Evolutionary conservation across 164 flowering plant species (phyloP), one percentile per base, ranked within the genome.

Genomic region (Amborella trichopoda): DNA sequence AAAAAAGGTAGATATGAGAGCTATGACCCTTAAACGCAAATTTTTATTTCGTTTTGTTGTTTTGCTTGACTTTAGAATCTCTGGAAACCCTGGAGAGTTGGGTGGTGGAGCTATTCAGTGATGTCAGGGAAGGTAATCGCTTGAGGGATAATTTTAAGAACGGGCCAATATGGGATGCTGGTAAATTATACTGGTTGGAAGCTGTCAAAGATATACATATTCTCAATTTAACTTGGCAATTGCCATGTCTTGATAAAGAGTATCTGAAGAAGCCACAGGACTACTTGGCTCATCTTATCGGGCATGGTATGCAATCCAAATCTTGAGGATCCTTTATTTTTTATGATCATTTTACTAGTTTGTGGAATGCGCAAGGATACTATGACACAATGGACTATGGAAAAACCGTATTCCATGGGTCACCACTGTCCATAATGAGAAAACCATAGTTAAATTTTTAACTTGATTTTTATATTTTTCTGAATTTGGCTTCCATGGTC

Each of bases 251-350:
- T 39, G 65, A 61, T 38, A 76, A 68, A 46, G 84, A 82, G 38
- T 93, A 93, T 63, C 38, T 80, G 63, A 84, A 76, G 75, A 93
- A 80, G 67, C 68, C 91, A 26, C 87, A 93, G 73, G 99, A 88
- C 65, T 93, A 84, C 71, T 55, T 93, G 44, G 83, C 96, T 14
- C 96, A 93, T 71, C 88, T 93, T 41, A 58, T 93, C 47, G 99
- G 99, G 14, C 95, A 93, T 63, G 99, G 99, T 93, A 69, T 68
- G 71, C 43, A 52, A n/a, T n/a, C n/a, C n/a, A n/a, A n/a, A n/a
- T n/a, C n/a, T n/a, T n/a, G n/a, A n/a, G n/a, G n/a, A n/a, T n/a
- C n/a, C n/a, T n/a, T n/a, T n/a, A n/a, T n/a, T n/a, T n/a, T n/a
- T n/a, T n/a, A n/a, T n/a, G n/a, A n/a, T n/a, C n/a, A n/a, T n/a